Conservation (phyloP, 2,329 filamentous ascomycete genomes). For the Aspergillus brasiliensis region DNA sequence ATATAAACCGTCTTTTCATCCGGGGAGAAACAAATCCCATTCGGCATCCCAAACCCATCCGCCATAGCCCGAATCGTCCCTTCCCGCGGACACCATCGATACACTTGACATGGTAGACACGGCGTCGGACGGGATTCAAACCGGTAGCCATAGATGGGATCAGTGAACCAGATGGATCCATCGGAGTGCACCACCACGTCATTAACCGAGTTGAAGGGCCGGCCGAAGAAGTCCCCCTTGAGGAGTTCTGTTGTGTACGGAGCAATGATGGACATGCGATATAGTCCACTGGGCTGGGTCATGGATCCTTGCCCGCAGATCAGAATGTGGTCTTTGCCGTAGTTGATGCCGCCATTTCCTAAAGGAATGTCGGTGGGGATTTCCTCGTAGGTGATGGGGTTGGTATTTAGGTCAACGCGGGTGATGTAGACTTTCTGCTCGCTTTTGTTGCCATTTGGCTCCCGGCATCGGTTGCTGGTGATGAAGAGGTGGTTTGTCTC, state of each 20-base stretch:
- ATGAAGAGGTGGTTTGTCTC: conserved; percentile 38
- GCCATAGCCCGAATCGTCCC: conserved; percentile 41
- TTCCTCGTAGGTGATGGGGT: conserved; percentile 12
- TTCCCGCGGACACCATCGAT: conserved; percentile 40
- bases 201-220: conserved; percentile 42
- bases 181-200: conserved; percentile 41
- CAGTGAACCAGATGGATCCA: conserved; percentile 44
- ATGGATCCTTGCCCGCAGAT: conserved; percentile 47
- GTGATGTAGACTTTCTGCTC: conserved; percentile 28
- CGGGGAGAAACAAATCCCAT: conserved; percentile 48
- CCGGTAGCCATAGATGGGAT: conserved; percentile 41
- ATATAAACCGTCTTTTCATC: conserved; percentile 45
- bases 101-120: conserved; percentile 40
- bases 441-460: conserved; percentile 8
- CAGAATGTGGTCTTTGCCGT: conserved; percentile 39
- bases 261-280: conserved; percentile 16
- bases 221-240: conserved; percentile 38
- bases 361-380: conserved; percentile 43
- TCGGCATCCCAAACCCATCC: conserved; percentile 43
- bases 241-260: conserved; percentile 29
- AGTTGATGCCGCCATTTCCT: conserved; percentile 56
- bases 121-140: conserved; percentile 38
- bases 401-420: conserved; percentile 12
- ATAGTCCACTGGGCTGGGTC: conserved; percentile 15
- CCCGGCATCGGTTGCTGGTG: conserved; percentile 37